Conservation (phyloP, 352 stramenopile genomes). For the Globisporangium sylvaticum region DNA sequence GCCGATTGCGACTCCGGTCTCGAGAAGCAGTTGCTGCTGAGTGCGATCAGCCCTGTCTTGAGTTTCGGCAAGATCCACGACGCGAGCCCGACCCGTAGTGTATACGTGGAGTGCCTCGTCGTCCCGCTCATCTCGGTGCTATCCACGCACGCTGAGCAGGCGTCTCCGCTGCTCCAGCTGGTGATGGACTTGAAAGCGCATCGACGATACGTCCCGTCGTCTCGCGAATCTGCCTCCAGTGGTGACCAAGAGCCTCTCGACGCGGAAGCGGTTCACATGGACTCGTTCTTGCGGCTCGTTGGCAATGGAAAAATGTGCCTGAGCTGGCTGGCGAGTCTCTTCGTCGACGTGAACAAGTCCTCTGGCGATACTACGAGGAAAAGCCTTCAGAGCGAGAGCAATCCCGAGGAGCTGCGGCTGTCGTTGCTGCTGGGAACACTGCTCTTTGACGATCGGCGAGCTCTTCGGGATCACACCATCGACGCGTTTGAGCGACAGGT, state of each 20-base stretch:
- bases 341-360: conserved; percentile 7
- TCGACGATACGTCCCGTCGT: conserved; percentile 12
- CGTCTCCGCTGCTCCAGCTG: conserved; percentile 34
- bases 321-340: conserved; percentile 41
- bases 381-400: background rate
- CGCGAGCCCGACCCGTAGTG: conserved; percentile 13
- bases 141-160: conserved; percentile 22
- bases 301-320: conserved; percentile 16
- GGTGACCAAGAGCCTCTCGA: background rate
- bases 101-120: conserved; percentile 61
- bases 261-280: conserved; percentile 22
- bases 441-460: conserved; percentile 30
- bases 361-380: background rate
- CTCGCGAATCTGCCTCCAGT: background rate
- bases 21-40: conserved; percentile 47
- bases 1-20: conserved; percentile 20
- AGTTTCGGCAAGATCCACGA: conserved; percentile 16
- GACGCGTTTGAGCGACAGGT: conserved; percentile 40
- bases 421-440: conserved; percentile 32
- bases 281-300: conserved; percentile 33
- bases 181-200: conserved; percentile 30
- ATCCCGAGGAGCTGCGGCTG: conserved; percentile 27
- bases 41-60: conserved; percentile 26
- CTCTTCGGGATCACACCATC: conserved; percentile 20
- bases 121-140: conserved; percentile 51